Base-by-base conservation (phyloP, 2,329 filamentous ascomycete genomes). In the Neurospora crassa region DNA sequence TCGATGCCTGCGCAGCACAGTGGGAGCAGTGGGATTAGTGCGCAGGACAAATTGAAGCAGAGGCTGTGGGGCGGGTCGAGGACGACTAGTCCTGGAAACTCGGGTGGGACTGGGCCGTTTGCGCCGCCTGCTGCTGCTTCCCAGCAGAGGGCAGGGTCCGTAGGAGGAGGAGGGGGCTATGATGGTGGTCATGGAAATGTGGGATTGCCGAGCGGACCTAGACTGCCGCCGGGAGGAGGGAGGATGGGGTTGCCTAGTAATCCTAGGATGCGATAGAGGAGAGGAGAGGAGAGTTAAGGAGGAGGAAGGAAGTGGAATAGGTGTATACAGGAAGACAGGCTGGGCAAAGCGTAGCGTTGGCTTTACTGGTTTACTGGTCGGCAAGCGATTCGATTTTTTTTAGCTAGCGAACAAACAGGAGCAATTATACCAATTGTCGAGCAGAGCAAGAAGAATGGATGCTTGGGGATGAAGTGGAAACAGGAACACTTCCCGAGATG, bases 31-130 rank as follows among this genome's bases (percentile, higher is more conserved):
- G 84, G 84, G 41, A 84, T 85, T 42, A 89, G 90, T 24, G 93
- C 93, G 69, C 92, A 96, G 82, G 92, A 97, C 76, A 86, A 92
- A 75, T 83, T 97, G 76, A 92, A 93, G 78, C 92, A 94, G 77
- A 84, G 92, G 73, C 82, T 97, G 67, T 93, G 93, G 85, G 89
- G 88, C 40, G 85, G 84, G 5, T 81, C 87, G 29, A 84, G 86
- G 74, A 87, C 87, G 63, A 83, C 84, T 68, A 90, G 88, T 74
- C 88, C 89, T 24, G 47, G 47, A 6, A 29, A 59, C 24, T 29
- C 12, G 10, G 82, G 82, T 34, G 78, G 80, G 20, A 76, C 77
- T 29, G 82, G 83, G 3, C 84, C 85, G 6, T 87, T 85, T 73
- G 83, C 84, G 71, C 84, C 85, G 59, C 82, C 84, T 18, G 77